Conservation (phyloP, 2,329 filamentous ascomycete genomes). For the Calonectria multiphialidica region DNA sequence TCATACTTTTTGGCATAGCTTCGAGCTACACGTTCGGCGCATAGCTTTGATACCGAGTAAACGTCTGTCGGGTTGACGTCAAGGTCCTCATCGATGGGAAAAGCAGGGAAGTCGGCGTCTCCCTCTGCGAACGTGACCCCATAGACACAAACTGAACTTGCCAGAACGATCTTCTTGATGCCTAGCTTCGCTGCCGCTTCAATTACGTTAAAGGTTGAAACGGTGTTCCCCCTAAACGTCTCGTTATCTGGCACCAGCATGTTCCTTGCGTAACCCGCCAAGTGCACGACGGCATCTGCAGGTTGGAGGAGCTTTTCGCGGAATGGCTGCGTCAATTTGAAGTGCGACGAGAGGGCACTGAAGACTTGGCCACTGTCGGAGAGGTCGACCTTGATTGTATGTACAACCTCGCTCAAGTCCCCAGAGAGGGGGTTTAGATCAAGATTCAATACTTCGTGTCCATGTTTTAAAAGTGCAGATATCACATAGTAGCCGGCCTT, state of each 20-base stretch:
- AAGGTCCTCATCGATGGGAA: slow-evolving; percentile 70
- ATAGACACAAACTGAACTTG: slow-evolving; percentile 70
- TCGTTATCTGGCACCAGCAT: slow-evolving; percentile 73
- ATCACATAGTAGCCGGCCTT: slow-evolving; percentile 51
- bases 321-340: slow-evolving; percentile 52
- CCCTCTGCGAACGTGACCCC: slow-evolving; percentile 73
- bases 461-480: slow-evolving; percentile 45
- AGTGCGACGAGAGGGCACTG: slow-evolving; percentile 59
- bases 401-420: slow-evolving; percentile 33
- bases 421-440: slow-evolving; percentile 46
- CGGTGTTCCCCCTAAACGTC: slow-evolving; percentile 67
- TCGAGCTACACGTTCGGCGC: slow-evolving; percentile 67
- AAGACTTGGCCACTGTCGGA: slow-evolving; percentile 53
- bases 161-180: slow-evolving; percentile 72
- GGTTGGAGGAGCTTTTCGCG: slow-evolving; percentile 47
- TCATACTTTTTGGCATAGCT: slow-evolving; percentile 68
- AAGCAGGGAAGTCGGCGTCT: slow-evolving; percentile 65
- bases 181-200: slow-evolving; percentile 73
- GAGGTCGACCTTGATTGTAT: slow-evolving; percentile 50
- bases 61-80: slow-evolving; percentile 72
- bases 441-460: slow-evolving; percentile 52
- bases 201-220: slow-evolving; percentile 71
- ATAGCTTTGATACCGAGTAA: slow-evolving; percentile 72
- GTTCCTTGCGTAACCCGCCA: slow-evolving; percentile 69
- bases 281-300: slow-evolving; percentile 73